Evolutionary conservation across 345 rosid species (phyloP).

Genomic region (Euphorbia pulcherrima): DNA sequence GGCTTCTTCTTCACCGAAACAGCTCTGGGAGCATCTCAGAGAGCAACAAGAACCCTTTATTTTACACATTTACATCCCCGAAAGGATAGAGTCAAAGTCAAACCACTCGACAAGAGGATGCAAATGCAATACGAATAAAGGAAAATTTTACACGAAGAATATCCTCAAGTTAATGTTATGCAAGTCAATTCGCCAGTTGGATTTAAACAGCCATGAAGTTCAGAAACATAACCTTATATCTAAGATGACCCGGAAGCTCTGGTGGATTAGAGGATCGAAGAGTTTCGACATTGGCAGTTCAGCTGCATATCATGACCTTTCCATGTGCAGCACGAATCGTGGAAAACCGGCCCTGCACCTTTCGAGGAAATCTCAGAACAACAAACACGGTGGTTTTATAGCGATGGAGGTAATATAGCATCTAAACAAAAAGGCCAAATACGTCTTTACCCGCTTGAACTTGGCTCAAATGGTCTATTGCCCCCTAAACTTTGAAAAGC

Average conservation of each 20-base stretch:
- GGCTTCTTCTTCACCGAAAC: conserved; percentile 22
- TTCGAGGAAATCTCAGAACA: conserved; percentile 10
- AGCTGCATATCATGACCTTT: conserved; percentile 12
- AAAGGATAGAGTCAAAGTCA: conserved; percentile 16
- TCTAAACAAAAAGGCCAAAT: too few species aligned
- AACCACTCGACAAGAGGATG: conserved; percentile 8
- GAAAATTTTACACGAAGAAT: conserved; percentile 1
- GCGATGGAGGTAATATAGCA: conserved; percentile 28
- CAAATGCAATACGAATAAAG: conserved; percentile 7
- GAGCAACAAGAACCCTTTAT: conserved; percentile 39
- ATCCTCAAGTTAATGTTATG: conserved; percentile 24
- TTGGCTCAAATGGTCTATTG: too few species aligned
- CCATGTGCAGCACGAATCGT: not conserved
- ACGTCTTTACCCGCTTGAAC: too few species aligned
- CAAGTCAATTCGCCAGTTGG: conserved; percentile 22
- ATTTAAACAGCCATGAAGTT: conserved; percentile 19
- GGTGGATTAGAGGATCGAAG: conserved; percentile 14
- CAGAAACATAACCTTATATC: conserved; percentile 9
- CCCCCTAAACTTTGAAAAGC: too few species aligned
- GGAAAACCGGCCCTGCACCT: not conserved
- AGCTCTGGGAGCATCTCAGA: conserved; percentile 35
- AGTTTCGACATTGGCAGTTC: conserved; percentile 8
- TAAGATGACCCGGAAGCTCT: not conserved
- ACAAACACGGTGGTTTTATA: conserved; percentile 8
- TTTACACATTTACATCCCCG: conserved; percentile 23